Evolutionary conservation across 768 basidiomycete species (phyloP).

Genomic region (Phylloporus arenicola): DNA sequence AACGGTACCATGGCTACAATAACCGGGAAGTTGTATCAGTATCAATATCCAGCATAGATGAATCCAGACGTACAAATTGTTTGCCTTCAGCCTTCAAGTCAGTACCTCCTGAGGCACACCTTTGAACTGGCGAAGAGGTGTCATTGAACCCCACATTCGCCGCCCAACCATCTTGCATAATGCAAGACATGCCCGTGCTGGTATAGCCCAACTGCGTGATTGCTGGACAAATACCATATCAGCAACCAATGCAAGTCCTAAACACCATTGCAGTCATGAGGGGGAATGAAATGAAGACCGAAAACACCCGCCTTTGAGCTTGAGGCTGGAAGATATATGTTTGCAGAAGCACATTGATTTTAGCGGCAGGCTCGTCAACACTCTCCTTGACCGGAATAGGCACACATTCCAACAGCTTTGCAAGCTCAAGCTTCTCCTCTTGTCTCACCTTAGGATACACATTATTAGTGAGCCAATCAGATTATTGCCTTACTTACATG

Average conservation of each 20-base stretch:
- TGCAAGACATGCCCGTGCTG: conserved; percentile 85
- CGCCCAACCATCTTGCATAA: conserved; percentile 96
- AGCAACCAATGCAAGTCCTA: conserved; percentile 78
- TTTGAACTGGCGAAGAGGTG: conserved; percentile 93
- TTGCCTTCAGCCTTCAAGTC: conserved; percentile 91
- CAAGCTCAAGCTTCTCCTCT: conserved; percentile 82
- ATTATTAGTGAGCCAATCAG: background rate
- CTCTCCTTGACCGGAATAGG: conserved; percentile 97
- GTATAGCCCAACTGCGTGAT: conserved; percentile 96
- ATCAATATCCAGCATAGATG: background rate
- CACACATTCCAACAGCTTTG: conserved; percentile 86
- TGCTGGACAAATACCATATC: conserved; percentile 98
- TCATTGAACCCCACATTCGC: conserved; percentile 96
- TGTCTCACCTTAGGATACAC: conserved; percentile 51
- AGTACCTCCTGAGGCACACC: conserved; percentile 82
- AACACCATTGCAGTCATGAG: background rate
- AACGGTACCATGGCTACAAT: conserved; percentile 86
- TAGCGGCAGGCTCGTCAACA: conserved; percentile 93
- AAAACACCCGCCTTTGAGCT: conserved; percentile 63
- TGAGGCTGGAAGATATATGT: conserved; percentile 92
- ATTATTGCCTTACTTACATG: conserved; percentile 45
- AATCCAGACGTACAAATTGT: conserved; percentile 75
- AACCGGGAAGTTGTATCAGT: background rate
- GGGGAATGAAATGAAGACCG: background rate
- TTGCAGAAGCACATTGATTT: conserved; percentile 94